These are phyloP conservation scores for Exobasidium cylindrosporum DNA, from an alignment of 1,284 basidiomycete genomes.

Conservation along the genomic window DNA sequence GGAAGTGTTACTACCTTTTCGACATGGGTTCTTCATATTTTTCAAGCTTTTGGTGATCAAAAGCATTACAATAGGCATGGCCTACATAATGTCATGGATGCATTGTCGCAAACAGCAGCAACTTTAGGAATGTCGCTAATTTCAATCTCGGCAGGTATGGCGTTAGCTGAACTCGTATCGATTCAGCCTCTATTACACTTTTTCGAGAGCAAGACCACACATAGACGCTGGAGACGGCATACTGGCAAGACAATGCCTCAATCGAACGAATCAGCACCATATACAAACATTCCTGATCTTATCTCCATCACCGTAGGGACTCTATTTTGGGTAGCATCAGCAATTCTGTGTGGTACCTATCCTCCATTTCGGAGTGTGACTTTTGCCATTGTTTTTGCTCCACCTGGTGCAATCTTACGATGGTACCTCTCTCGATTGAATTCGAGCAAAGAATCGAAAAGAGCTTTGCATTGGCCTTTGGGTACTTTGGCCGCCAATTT, in stretches of 20 bases:
- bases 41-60: conserved; percentile 78
- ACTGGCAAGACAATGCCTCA: neutral
- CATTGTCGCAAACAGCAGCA: conserved; percentile 42
- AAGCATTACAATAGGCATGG: conserved; percentile 65
- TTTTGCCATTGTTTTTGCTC: conserved; percentile 83
- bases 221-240: neutral
- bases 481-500: conserved; percentile 86
- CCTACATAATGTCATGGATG: conserved; percentile 66
- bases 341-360: conserved; percentile 74
- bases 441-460: conserved; percentile 64
- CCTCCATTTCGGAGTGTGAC: conserved; percentile 74
- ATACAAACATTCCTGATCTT: conserved; percentile 4
- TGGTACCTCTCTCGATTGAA: conserved; percentile 76
- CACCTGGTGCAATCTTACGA: conserved; percentile 80
- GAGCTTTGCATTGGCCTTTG: conserved; percentile 71
- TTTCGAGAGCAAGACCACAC: neutral
- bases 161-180: conserved; percentile 21
- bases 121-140: conserved; percentile 43
- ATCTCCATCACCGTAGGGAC: conserved; percentile 26
- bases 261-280: neutral
- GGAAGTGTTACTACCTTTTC: conserved; percentile 96
- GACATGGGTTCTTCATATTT: conserved; percentile 86
- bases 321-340: conserved; percentile 59
- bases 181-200: neutral
- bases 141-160: conserved; percentile 29